phyloP scores from a whole-genome alignment of 2,329 filamentous ascomycete species.

The Trichoderma arundinaceum region DNA sequence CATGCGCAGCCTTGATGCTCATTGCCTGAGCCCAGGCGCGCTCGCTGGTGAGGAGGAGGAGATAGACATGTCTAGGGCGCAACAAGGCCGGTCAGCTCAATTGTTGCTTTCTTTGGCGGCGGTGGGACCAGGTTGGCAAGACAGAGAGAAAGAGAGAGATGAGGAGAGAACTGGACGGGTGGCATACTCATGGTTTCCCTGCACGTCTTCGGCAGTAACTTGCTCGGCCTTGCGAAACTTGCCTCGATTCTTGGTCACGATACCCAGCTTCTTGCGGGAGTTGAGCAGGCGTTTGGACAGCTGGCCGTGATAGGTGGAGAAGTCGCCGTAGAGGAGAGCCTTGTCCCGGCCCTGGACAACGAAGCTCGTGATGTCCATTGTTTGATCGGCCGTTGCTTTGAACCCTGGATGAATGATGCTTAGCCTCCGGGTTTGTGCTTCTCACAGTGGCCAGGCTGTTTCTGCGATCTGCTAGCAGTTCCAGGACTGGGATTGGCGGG shows the following conservation, averaged over 20 bases:
- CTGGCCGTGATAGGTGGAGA: conserved; percentile 81
- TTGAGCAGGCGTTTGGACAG: conserved; percentile 82
- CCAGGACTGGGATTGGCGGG: conserved; percentile 22
- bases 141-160: too few species aligned
- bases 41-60: conserved; percentile 86
- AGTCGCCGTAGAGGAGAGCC: conserved; percentile 86
- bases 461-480: conserved; percentile 16
- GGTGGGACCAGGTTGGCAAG: neutral
- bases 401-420: neutral
- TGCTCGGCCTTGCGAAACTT: conserved; percentile 78
- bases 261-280: conserved; percentile 81
- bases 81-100: conserved; percentile 18
- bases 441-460: conserved; percentile 23
- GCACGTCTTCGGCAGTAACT: conserved; percentile 77
- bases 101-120: neutral
- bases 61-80: conserved; percentile 68
- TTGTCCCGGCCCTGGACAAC: conserved; percentile 80
- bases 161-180: neutral
- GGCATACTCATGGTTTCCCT: conserved; percentile 74
- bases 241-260: conserved; percentile 81
- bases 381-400: neutral
- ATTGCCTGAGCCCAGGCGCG: conserved; percentile 95
- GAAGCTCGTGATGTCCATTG: conserved; percentile 90
- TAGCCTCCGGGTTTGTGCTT: neutral
- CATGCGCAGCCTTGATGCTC: conserved; percentile 85